Percentiles rank a stretch among this genome's conserved stretches.
phyloP scores from a whole-genome alignment of 2,329 filamentous ascomycete genomes.

The Rosellinia necatrix region DNA sequence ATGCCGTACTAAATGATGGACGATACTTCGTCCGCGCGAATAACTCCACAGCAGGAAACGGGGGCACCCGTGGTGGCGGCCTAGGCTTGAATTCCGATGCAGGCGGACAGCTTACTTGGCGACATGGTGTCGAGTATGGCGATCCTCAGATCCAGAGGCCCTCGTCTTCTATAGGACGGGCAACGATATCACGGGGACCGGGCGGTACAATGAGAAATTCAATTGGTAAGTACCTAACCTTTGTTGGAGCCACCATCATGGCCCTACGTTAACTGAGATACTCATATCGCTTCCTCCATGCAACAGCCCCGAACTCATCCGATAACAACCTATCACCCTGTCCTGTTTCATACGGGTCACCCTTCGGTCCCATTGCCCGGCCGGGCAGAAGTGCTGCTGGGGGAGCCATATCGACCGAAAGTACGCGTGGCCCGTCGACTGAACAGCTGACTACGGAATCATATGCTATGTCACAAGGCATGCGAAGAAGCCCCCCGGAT shows the following conservation, averaged over 20 bases:
- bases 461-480: background rate
- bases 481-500: background rate
- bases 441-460: background rate
- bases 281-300: background rate
- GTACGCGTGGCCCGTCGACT: background rate
- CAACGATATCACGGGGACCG: slow-evolving; percentile 7
- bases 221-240: slow-evolving; percentile 25
- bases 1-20: background rate
- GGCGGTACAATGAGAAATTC: slow-evolving; percentile 21
- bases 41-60: slow-evolving; percentile 7
- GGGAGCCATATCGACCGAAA: background rate
- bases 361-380: slow-evolving; percentile 41
- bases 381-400: slow-evolving; percentile 26
- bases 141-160: slow-evolving; percentile 23
- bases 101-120: slow-evolving; percentile 28
- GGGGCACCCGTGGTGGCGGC: slow-evolving; percentile 3
- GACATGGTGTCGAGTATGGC: slow-evolving; percentile 23
- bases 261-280: background rate
- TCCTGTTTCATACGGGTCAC: slow-evolving; percentile 34
- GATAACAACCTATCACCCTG: slow-evolving; percentile 10
- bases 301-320: slow-evolving; percentile 1
- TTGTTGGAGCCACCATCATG: background rate
- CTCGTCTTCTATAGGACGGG: slow-evolving; percentile 6
- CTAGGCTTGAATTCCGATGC: slow-evolving; percentile 6
- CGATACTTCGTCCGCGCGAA: slow-evolving; percentile 1